Percentiles rank a stretch among this genome's conserved stretches.
phyloP scores from a whole-genome alignment of 192 early-diverging fungal species.

The Coemansia biformis region DNA sequence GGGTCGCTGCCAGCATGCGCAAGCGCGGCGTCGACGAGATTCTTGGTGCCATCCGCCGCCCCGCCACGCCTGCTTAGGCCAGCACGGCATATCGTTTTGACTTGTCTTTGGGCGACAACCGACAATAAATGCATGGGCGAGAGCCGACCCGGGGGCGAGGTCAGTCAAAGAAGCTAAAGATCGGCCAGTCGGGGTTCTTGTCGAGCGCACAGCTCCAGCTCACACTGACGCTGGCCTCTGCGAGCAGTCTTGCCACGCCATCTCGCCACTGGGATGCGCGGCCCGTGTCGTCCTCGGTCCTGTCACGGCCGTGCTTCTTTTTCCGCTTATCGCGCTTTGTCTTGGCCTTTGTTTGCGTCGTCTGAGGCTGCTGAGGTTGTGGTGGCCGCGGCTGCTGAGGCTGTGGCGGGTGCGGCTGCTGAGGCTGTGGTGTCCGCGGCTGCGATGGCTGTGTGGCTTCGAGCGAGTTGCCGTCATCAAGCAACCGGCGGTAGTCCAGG shows the following conservation, averaged over 20 bases:
- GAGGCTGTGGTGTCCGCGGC: too few relatives aligned
- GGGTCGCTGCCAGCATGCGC: constrained; percentile 48
- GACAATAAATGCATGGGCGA: too few relatives aligned
- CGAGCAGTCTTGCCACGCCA: constrained; percentile 1
- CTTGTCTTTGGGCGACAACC: too few relatives aligned
- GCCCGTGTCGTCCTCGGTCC: constrained; percentile 5
- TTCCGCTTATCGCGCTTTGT: constrained; percentile 4
- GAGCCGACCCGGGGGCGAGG: too few relatives aligned
- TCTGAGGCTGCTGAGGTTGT: too few relatives aligned
- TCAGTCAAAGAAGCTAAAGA: constrained; percentile 9
- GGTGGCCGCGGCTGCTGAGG: too few relatives aligned
- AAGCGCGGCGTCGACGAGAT: constrained; percentile 53
- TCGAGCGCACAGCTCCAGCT: constrained; percentile 4
- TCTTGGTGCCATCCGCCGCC: constrained; percentile 45
- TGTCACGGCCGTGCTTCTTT: constrained; percentile 3
- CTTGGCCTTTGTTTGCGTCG: constrained; percentile 1
- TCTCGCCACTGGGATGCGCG: constrained; percentile 17
- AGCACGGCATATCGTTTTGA: too few relatives aligned
- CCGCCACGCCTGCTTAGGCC: too few relatives aligned
- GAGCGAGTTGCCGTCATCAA: too few relatives aligned
- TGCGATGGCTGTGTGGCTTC: too few relatives aligned
- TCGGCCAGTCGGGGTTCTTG: constrained; percentile 28
- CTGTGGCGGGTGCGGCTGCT: too few relatives aligned
- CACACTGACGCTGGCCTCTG: background rate
- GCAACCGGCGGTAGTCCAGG: background rate